Evolutionary conservation across 768 basidiomycete species (phyloP), one percentile per base, ranked within the genome.

Genomic region (Daedaleopsis sinensis): DNA sequence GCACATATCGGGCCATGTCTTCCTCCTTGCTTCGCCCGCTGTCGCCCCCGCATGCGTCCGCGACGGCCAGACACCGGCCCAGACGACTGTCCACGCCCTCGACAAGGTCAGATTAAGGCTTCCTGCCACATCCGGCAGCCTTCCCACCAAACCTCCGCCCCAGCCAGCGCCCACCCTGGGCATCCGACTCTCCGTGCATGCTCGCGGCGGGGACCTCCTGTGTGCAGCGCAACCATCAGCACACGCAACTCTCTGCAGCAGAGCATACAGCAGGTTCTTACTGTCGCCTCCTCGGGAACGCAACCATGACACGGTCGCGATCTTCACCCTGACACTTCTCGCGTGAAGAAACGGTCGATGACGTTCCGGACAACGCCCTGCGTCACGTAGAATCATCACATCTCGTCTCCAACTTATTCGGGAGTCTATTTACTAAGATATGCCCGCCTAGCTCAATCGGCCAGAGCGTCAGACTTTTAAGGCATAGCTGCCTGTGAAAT

Each of bases 401-500:
- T n/a, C n/a, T n/a, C n/a, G n/a, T n/a, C n/a, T n/a, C n/a, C n/a
- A n/a, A n/a, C n/a, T n/a, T n/a, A n/a, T n/a, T n/a, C n/a, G n/a
- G n/a, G n/a, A n/a, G n/a, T n/a, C n/a, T n/a, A n/a, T 32, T 32
- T 32, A 32, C 3, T 32, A 32, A 32, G 27, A 3, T 32, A 32
- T 32, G 82, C 83, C 82, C 77, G 82, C 82, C 82, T 84, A 83
- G 83, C 82, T 84, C 82, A 83, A 84, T 83, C 82, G 82, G 82
- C 82, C 81, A 83, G 83, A 83, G 82, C 82, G 82, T 83, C 82
- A 83, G 82, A 83, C 82, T 84, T 79, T 83, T 83, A 84, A 52
- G 64, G 15, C 32, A n/a, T 18, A n/a, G 18, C 6, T 10, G 44
- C 12, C 18, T 15, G 12, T 7, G 24, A n/a, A 19, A 83, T 83